phyloP scores from a whole-genome alignment of 1,284 basidiomycete genomes.

The Retiboletus flavoniger region DNA sequence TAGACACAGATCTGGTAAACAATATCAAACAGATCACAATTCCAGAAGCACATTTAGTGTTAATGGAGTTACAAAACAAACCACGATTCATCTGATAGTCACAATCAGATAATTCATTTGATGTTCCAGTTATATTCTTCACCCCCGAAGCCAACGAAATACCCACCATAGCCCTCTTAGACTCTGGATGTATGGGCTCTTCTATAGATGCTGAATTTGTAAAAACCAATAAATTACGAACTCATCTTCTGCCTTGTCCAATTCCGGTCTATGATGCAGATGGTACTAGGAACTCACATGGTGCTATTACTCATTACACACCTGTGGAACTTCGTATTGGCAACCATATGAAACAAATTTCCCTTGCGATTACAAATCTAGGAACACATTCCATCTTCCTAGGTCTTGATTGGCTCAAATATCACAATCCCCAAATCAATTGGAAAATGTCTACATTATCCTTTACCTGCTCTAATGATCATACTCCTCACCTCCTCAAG shows the following conservation, averaged over 20 bases:
- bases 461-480: not conserved
- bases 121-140: not conserved
- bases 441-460: not conserved
- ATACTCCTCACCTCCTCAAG: not conserved
- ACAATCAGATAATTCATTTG: not conserved
- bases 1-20: too few relatives aligned
- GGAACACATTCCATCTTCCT: not conserved
- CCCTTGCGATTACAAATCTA: not conserved
- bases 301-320: not conserved
- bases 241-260: not conserved
- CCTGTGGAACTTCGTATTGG: not conserved
- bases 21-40: too few relatives aligned
- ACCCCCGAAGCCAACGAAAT: not conserved
- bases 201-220: not conserved
- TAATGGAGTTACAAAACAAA: not conserved
- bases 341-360: not conserved
- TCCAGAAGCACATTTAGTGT: not conserved
- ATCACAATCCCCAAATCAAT: not conserved
- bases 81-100: not conserved
- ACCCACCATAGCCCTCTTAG: fast-evolving
- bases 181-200: not conserved
- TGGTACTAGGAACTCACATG: not conserved
- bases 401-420: not conserved
- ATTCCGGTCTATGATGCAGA: not conserved
- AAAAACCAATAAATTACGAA: not conserved